phyloP scores from a whole-genome alignment of 2,329 filamentous ascomycete genomes.

The Alternaria gansuensis region DNA sequence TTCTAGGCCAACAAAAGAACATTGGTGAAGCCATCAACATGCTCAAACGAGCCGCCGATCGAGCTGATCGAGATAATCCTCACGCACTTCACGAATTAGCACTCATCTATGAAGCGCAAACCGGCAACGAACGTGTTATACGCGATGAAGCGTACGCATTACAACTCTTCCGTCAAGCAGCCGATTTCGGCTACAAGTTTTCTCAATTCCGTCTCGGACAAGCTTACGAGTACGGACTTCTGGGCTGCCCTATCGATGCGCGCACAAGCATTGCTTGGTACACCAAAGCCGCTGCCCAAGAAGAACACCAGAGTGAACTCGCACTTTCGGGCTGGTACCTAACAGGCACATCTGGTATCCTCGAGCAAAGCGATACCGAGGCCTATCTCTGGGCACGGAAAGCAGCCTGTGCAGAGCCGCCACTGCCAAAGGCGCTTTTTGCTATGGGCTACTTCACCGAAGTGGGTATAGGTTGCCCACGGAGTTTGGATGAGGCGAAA shows the following conservation, averaged over 20 bases:
- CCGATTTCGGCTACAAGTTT: conserved; percentile 91
- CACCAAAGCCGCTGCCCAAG: conserved; percentile 86
- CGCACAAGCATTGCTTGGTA: conserved; percentile 93
- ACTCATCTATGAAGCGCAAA: conserved; percentile 70
- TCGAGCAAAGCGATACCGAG: conserved; percentile 92
- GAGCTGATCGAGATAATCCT: conserved; percentile 87
- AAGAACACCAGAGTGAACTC: conserved; percentile 89
- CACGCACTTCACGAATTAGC: conserved; percentile 92
- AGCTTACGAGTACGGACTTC: conserved; percentile 86
- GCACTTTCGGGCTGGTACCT: conserved; percentile 76
- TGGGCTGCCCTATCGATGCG: conserved; percentile 84
- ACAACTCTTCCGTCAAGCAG: conserved; percentile 84
- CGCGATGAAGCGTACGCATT: conserved; percentile 83
- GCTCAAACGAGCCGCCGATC: conserved; percentile 91
- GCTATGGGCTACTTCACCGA: conserved; percentile 99
- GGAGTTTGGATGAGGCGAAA: conserved; percentile 93
- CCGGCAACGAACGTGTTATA: conserved; percentile 70
- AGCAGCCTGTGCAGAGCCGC: conserved; percentile 79
- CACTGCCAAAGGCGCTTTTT: conserved; percentile 90
- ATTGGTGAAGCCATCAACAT: conserved; percentile 86
- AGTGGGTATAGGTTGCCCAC: conserved; percentile 86
- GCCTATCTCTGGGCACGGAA: conserved; percentile 97
- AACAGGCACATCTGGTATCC: conserved; percentile 85
- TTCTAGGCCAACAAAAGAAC: conserved; percentile 86
- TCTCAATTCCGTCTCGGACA: conserved; percentile 90